phyloP scores from a whole-genome alignment of 1,284 basidiomycete genomes.

The Cryptococcus neoformans region DNA sequence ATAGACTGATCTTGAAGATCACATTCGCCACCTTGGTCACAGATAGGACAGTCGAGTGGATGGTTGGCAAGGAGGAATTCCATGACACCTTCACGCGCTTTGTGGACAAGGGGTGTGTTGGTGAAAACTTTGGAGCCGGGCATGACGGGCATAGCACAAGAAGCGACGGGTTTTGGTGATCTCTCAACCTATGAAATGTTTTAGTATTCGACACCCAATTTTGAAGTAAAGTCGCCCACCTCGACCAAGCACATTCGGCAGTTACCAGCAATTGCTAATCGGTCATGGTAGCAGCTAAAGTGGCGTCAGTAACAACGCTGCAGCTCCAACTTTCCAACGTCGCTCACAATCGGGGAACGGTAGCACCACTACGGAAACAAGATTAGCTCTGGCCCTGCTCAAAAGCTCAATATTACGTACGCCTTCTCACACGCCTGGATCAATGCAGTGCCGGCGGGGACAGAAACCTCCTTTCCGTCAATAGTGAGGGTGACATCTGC shows the following conservation, averaged over 20 bases:
- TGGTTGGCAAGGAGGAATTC: constrained; percentile 98
- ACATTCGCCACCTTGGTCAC: constrained; percentile 97
- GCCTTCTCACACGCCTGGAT: constrained; percentile 82
- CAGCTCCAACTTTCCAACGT: neutral
- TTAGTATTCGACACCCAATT: neutral
- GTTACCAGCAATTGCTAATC: constrained; percentile 87
- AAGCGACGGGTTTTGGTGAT: constrained; percentile 81
- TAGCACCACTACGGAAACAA: constrained; percentile 18
- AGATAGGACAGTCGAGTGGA: constrained; percentile 96
- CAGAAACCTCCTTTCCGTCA: constrained; percentile 90
- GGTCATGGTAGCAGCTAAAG: constrained; percentile 54
- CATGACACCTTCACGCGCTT: constrained; percentile 93
- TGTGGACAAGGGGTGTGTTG: constrained; percentile 90
- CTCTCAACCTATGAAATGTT: constrained; percentile 56
- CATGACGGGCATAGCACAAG: constrained; percentile 95
- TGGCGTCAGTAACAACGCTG: neutral
- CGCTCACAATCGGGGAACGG: constrained; percentile 41
- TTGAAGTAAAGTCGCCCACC: constrained; percentile 52
- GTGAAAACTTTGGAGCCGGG: constrained; percentile 95
- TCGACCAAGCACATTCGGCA: constrained; percentile 99
- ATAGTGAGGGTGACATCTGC: constrained; percentile 86
- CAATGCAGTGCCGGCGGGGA: constrained; percentile 86
- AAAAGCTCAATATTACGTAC: constrained; percentile 17
- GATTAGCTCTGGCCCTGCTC: neutral
- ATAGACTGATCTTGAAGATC: constrained; percentile 99